Evolutionary conservation across 805 yeast species (phyloP).

Genomic region (Vanderwaltozyma verrucispora): DNA sequence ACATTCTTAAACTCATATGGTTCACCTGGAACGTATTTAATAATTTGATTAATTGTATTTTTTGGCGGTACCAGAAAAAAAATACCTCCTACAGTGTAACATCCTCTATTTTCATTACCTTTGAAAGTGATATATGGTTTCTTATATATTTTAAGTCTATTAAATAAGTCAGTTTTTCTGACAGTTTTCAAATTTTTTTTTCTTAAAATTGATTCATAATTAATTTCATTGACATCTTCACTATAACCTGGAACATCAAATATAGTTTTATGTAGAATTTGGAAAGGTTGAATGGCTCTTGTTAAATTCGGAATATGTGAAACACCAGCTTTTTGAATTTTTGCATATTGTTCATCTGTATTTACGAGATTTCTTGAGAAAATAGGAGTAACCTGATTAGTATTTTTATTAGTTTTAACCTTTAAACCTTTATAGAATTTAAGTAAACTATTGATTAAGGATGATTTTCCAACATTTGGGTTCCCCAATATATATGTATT

Average conservation of each 20-base stretch:
- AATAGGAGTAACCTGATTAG: too few species aligned
- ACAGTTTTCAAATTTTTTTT: constrained; percentile 23
- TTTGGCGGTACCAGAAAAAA: constrained; percentile 48
- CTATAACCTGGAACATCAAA: constrained; percentile 35
- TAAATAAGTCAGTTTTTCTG: constrained; percentile 26
- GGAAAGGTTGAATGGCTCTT: constrained; percentile 36
- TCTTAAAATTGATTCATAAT: constrained; percentile 22
- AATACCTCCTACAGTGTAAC: constrained; percentile 50
- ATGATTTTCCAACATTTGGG: constrained; percentile 63
- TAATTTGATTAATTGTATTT: constrained; percentile 37
- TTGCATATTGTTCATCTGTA: constrained; percentile 1
- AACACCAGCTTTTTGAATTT: constrained; percentile 21
- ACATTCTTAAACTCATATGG: constrained; percentile 27
- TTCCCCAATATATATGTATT: constrained; percentile 49
- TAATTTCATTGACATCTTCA: constrained; percentile 10
- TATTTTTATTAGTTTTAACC: constrained; percentile 4
- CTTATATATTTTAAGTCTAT: constrained; percentile 22
- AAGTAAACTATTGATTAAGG: constrained; percentile 43
- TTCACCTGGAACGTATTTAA: constrained; percentile 35
- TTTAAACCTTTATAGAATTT: constrained; percentile 16
- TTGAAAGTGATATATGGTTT: constrained; percentile 29
- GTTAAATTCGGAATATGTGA: constrained; percentile 63
- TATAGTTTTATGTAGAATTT: constrained; percentile 24
- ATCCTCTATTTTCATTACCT: constrained; percentile 31
- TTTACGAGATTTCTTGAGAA: too few species aligned